Evolutionary conservation across 768 basidiomycete genomes (phyloP), one percentile per base, ranked within the genome.

Genomic region (Clavulina sp.): DNA sequence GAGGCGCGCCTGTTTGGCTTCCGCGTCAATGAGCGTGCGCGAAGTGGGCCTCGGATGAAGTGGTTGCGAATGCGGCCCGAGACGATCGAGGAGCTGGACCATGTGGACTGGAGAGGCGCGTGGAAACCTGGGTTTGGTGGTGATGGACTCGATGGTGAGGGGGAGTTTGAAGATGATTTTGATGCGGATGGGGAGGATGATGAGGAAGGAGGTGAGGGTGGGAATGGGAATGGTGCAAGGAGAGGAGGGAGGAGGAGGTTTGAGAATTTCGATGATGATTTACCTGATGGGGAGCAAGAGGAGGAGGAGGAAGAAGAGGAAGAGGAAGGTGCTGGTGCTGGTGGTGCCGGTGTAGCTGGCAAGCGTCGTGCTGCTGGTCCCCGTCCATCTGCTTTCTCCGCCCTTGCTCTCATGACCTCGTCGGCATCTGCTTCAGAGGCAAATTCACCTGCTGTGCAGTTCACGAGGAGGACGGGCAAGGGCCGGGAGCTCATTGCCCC

Each of bases 1-100:
- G 73, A 79, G 16, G 86, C 92, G 4, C 76, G 83, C 64, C 93
- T 99, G 61, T 97, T 97, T 59, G 95, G 95, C 0, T 99, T 99
- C 74, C 86, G 83, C 66, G 93, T 99, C 26, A 91, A 83, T 62
- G 95, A 99, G 64, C 72, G 86, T 49, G 89, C 95, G 7, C 84
- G 88, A 64, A 85, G 78, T 59, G 95, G 95, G 3, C 95, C 95
- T 13, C 73, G 95, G 53, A 97, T 99, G 92, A 81, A 82, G 60
- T 99, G 95, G 95, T 65, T 97, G 64, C 73, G 95, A 51, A 64
- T 89, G 64, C 71, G 93, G 53, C 93, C 93, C 30, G 79, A 83
- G 63, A 78, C 71, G 53, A 73, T 79, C 1, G 75, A 75, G 51
- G 87, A 92, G 59, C 65, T 96, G 59, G 87, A 91, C 58, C 69